Evolutionary conservation across 1,284 basidiomycete genomes (phyloP), one percentile per base, ranked within the genome.

Genomic region (Abortiporus biennis): DNA sequence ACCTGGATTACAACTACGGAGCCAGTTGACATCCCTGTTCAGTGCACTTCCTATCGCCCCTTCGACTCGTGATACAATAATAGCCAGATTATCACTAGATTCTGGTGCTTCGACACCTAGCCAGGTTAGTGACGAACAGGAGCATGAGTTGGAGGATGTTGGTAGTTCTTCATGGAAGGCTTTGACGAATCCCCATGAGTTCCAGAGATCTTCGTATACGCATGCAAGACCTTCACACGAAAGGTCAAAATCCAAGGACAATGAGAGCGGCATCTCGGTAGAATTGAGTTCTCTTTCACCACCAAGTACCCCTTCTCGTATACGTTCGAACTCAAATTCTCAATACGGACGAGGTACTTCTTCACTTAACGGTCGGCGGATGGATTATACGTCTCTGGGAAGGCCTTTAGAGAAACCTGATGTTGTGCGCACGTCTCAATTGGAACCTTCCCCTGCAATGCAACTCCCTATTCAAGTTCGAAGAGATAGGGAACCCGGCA

Each of bases 141-240:
- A 59, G 19, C 60, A 59, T 45, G 60, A 62, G 44, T 42, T 62
- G 46, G 54, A 54, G 19, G 52, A 58, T 30, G 54, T 62, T 23
- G 46, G 48, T 36, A 13, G 39, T 6, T 17, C 38, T 17, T 42
- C 46, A 2, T 19, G 36, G 8, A 29, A n/a, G 27, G 15, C 13
- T 9, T 15, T 23, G 36, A 16, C 40, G n/a, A 42, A 38, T 22
- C 16, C 20, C 12, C 31, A 46, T 20, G 37, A 33, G 29, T n/a
- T 22, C 15, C 22, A 21, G 16, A 22, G n/a, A 20, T 13, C 22
- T 3, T 24, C 6, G 16, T 11, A 30, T 27, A 15, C 15, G 19
- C 23, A 42, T 13, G 33, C 30, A n/a, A 3, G 12, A 11, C 19
- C 37, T 16, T 6, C 35, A 22, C 27, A n/a, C 27, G 27, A n/a